Evolutionary conservation across 129 eudicot genomes (phyloP).

Genomic region (Dittrichia graveolens): DNA sequence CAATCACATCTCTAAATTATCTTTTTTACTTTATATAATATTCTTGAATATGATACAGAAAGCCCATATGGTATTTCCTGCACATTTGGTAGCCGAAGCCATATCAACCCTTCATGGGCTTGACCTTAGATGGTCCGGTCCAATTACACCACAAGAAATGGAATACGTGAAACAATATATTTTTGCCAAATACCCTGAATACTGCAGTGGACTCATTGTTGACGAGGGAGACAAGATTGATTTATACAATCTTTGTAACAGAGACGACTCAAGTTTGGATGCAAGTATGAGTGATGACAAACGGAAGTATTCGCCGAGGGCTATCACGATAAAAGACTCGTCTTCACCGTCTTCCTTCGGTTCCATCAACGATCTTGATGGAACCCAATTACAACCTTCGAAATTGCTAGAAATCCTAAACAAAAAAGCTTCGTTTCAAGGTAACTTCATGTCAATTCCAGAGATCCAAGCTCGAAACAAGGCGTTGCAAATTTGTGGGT

Average conservation of each 20-base stretch:
- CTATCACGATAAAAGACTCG: constrained; percentile 41
- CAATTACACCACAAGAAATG: constrained; percentile 82
- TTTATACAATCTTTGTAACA: constrained; percentile 50
- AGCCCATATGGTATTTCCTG: constrained; percentile 74
- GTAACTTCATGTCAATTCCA: constrained; percentile 78
- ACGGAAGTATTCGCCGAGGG: constrained; percentile 50
- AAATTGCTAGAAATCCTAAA: constrained; percentile 53
- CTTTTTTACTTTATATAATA: not conserved
- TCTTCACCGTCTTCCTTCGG: constrained; percentile 56
- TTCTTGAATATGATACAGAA: constrained; percentile 43
- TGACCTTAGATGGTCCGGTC: constrained; percentile 90
- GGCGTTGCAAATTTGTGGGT: constrained; percentile 66
- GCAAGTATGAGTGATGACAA: constrained; percentile 47
- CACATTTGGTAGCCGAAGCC: constrained; percentile 85
- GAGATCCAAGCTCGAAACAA: constrained; percentile 73
- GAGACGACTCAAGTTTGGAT: constrained; percentile 51
- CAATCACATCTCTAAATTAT: not conserved
- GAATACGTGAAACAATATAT: constrained; percentile 77
- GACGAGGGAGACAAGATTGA: constrained; percentile 55
- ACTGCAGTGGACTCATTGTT: constrained; percentile 63
- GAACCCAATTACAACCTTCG: constrained; percentile 67
- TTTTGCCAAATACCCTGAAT: constrained; percentile 76
- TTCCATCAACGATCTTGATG: constrained; percentile 47
- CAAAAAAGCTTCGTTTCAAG: constrained; percentile 65
- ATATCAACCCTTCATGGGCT: constrained; percentile 83